These are phyloP conservation scores for Hylodesmum podocarpum DNA, from an alignment of 306 rosid genomes.

Conservation along the genomic window DNA sequence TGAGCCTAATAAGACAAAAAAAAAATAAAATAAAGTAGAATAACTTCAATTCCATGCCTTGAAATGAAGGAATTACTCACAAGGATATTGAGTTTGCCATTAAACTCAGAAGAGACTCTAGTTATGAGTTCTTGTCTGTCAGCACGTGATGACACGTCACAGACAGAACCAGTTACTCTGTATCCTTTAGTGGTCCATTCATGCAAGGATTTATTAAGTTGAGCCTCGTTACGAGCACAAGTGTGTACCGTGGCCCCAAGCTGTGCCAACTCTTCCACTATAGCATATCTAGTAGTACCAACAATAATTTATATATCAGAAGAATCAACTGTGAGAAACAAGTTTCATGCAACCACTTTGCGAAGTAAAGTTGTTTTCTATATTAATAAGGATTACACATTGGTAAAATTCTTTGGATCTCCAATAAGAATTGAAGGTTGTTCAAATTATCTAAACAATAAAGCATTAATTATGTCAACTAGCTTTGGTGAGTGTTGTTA, in stretches of 20 bases:
- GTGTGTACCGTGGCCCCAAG: slow-evolving; percentile 36
- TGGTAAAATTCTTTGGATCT: too few species aligned
- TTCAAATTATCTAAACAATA: too few species aligned
- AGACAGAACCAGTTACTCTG: slow-evolving; percentile 31
- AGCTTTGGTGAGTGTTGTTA: too few species aligned
- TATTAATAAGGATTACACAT: too few species aligned
- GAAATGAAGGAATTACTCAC: not conserved
- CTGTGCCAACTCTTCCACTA: slow-evolving; percentile 37
- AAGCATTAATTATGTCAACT: too few species aligned
- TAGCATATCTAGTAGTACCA: slow-evolving; percentile 28
- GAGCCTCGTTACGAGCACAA: slow-evolving; percentile 31
- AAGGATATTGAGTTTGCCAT: slow-evolving; percentile 47
- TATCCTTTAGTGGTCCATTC: slow-evolving; percentile 36
- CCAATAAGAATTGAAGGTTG: too few species aligned
- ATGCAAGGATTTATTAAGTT: slow-evolving; percentile 27
- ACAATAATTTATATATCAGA: too few species aligned
- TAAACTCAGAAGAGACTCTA: slow-evolving; percentile 24
- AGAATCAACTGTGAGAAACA: not conserved
- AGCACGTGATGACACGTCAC: slow-evolving; percentile 25
- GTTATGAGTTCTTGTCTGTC: slow-evolving; percentile 24
- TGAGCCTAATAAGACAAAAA: not conserved
- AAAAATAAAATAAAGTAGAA: too few species aligned
- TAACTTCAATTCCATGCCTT: not conserved
- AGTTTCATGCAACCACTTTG: not conserved
- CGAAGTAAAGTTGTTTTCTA: too few species aligned